These are phyloP conservation scores for Lentinula guzmanii DNA, from an alignment of 768 basidiomycete genomes.

Conservation along the genomic window DNA sequence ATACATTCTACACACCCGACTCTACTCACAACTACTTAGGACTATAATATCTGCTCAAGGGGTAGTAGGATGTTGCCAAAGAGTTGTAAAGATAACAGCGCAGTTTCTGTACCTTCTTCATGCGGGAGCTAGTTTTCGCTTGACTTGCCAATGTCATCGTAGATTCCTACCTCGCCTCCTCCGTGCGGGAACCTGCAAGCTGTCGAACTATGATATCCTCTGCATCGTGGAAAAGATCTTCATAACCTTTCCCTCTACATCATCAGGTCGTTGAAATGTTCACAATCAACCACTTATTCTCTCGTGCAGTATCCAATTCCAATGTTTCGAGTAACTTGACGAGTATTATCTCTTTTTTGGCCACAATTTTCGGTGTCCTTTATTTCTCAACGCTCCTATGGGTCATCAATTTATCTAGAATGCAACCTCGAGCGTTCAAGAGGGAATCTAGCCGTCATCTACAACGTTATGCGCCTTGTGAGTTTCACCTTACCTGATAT, in stretches of 20 bases:
- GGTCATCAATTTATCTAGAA: not conserved
- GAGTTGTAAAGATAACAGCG: too few species aligned
- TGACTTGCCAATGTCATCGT: too few species aligned
- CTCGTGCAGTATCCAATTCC: not conserved
- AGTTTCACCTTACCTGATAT: not conserved
- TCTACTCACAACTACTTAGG: too few species aligned
- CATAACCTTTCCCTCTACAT: not conserved
- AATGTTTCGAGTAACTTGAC: not conserved
- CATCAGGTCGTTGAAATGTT: not conserved
- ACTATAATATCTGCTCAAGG: too few species aligned
- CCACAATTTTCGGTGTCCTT: not conserved
- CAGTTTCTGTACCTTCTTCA: too few species aligned
- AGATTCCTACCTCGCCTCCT: not conserved
- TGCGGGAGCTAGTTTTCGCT: too few species aligned
- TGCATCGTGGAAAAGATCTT: too few species aligned
- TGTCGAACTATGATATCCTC: too few species aligned
- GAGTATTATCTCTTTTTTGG: not conserved
- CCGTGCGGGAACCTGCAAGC: not conserved
- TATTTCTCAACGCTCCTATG: not conserved
- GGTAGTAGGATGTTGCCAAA: too few species aligned
- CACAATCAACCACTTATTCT: not conserved
- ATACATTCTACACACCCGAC: too few species aligned
- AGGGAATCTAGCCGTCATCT: not conserved
- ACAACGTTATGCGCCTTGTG: constrained; percentile 1
- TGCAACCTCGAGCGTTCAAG: not conserved